phyloP scores from a whole-genome alignment of 345 rosid genomes.

The Luvunga scandens region DNA sequence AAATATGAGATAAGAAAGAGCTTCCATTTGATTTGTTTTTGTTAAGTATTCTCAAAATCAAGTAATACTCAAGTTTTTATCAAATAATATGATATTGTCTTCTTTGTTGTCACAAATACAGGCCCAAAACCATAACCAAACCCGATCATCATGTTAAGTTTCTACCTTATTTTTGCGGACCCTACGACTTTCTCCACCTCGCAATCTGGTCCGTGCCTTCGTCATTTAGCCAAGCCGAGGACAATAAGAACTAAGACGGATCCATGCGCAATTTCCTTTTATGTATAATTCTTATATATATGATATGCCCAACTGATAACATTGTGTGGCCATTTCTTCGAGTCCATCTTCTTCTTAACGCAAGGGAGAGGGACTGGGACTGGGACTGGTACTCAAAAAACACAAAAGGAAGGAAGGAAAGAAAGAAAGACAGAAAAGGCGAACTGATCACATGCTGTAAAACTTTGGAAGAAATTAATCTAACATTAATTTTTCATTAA shows the following conservation, averaged over 20 bases:
- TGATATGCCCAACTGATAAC: too few species aligned
- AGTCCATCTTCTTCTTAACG: background rate
- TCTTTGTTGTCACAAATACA: too few species aligned
- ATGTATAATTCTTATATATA: too few species aligned
- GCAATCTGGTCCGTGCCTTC: background rate
- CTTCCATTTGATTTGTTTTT: background rate
- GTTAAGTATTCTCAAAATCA: background rate
- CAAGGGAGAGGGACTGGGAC: too few species aligned
- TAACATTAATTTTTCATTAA: slow-evolving; percentile 3
- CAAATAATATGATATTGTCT: too few species aligned
- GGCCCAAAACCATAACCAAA: too few species aligned
- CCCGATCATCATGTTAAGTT: too few species aligned
- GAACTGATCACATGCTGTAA: background rate
- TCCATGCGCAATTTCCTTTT: background rate
- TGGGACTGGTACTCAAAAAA: too few species aligned
- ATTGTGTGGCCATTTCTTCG: background rate
- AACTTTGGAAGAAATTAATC: background rate
- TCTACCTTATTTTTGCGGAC: background rate
- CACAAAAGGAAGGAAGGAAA: too few species aligned
- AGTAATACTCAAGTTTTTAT: too few species aligned
- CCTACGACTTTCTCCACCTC: background rate
- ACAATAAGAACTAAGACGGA: background rate
- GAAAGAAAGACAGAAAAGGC: background rate
- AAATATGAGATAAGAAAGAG: background rate
- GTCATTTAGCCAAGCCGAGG: too few species aligned